These are phyloP conservation scores for Tulasnella sp. DNA, from an alignment of 768 basidiomycete genomes.

Conservation along the genomic window DNA sequence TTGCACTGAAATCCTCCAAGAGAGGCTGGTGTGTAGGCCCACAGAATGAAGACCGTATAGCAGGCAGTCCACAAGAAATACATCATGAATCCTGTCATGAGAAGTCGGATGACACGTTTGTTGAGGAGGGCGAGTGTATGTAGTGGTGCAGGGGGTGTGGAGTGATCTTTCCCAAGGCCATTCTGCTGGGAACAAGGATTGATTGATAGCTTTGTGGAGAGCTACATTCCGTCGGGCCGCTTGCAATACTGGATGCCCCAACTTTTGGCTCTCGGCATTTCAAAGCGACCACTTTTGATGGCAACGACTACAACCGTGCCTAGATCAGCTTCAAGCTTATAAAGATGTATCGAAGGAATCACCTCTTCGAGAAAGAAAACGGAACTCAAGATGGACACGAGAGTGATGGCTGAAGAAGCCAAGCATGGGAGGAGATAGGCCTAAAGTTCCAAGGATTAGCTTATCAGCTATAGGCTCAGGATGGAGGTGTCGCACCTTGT, in stretches of 20 bases:
- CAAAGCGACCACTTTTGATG: constrained; percentile 2
- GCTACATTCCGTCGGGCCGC: not conserved
- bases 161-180: no score
- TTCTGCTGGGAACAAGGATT: no score
- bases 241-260: constrained; percentile 1
- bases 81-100: constrained; percentile 27
- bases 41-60: constrained; percentile 56
- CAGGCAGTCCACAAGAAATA: constrained; percentile 42
- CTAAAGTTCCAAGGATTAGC: not conserved
- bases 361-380: constrained; percentile 47
- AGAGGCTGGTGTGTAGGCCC: constrained; percentile 47
- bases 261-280: no score
- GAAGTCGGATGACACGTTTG: not conserved
- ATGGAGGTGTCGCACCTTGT: not conserved
- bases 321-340: not conserved
- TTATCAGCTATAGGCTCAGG: not conserved
- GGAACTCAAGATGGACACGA: constrained; percentile 34
- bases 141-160: not conserved
- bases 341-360: not conserved
- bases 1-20: constrained; percentile 48
- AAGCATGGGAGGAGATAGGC: constrained; percentile 50
- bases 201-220: not conserved
- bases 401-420: constrained; percentile 33
- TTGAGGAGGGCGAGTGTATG: not conserved
- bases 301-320: constrained; percentile 1